Percentiles rank a stretch among this genome's conserved stretches.
Evolutionary conservation across 352 stramenopile genomes (phyloP).

Genomic region (Phytophthora tubulina): DNA sequence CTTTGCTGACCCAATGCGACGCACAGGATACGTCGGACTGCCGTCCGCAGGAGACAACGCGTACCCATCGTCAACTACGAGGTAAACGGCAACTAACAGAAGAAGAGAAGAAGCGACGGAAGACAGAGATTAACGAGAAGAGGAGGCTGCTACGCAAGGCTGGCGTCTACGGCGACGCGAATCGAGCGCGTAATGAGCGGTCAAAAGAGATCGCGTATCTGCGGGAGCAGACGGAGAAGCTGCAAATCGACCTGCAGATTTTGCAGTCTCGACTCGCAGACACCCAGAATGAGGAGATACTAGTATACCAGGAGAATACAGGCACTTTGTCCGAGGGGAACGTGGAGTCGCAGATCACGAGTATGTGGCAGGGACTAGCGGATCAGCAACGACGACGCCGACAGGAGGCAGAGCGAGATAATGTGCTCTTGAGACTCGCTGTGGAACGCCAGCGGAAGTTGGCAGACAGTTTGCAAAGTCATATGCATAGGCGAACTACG

Average conservation of each 20-base stretch:
- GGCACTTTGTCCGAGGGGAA: background rate
- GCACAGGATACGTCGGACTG: background rate
- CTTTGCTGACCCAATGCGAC: background rate
- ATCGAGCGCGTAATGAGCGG: slow-evolving; percentile 43
- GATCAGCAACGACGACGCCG: slow-evolving; percentile 25
- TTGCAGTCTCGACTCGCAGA: slow-evolving; percentile 14
- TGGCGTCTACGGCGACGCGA: slow-evolving; percentile 38
- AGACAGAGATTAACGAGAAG: slow-evolving; percentile 19
- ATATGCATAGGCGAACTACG: slow-evolving; percentile 38
- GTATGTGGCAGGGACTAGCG: slow-evolving; percentile 40
- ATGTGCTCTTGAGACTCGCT: slow-evolving; percentile 42
- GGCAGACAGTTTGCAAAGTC: slow-evolving; percentile 40
- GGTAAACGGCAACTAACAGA: background rate
- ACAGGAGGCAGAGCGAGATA: slow-evolving; percentile 37
- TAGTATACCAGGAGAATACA: background rate
- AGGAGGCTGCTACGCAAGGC: slow-evolving; percentile 28
- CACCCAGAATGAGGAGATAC: background rate
- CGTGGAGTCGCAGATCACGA: slow-evolving; percentile 4
- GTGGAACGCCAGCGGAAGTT: slow-evolving; percentile 56
- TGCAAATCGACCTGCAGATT: slow-evolving; percentile 45
- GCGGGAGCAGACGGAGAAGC: slow-evolving; percentile 38
- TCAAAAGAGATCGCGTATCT: slow-evolving; percentile 47
- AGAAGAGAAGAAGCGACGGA: slow-evolving; percentile 20
- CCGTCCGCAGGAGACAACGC: background rate
- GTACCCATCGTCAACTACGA: background rate